Base-by-base conservation (phyloP, 805 yeast genomes). In the Citeromyces matritensis region DNA sequence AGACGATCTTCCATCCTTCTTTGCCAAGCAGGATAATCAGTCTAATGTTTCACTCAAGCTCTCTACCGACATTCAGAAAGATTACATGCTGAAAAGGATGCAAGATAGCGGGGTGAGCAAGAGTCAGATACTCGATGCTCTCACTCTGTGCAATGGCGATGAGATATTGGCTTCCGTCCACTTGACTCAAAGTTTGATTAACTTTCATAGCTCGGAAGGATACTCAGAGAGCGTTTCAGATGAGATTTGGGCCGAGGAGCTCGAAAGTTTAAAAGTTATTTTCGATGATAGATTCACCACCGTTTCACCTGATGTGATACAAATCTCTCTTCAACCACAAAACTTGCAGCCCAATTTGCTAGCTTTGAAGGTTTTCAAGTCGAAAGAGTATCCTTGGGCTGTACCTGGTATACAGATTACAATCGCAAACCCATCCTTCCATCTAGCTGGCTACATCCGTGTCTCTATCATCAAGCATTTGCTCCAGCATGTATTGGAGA, bases 1-100 rank as follows among this genome's bases (percentile, higher is more conserved):
- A 39, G 97, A 86, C 46, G 98, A 88, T 44, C 57, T 88, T 23
- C 98, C 98, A 0, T 41, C 54, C 0, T 57, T 61, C 30, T 80
- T 80, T 43, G 61, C 65, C 11, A 72, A 74, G 37, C 55, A 69
- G 26, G 62, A 64, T 14, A 63, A 63, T 29, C 84, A 75, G 41
- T 58, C 77, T 0, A 68, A 65, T 30, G 65, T 73, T 15, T 62
- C 66, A 33, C 58, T 79, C 27, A 79, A 67, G 37, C 53, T 65
- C 23, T 55, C 76, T 4, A 63, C 61, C 8, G 65, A 71, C 39
- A 44, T 73, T 25, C 60, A 64, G 33, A 45, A 50, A n/a, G 83
- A 81, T 47, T 63, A 73, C 37, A 55, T 69, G 27, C 55, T 79
- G 9, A 63, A 70, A 19, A 58, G 78, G 34, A 51, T 88, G 10